A percentile compares a stretch with the other conserved stretches of the same genome.
Conservation (phyloP, 1,139 yeast species). For the Pneumocystis murina region DNA sequence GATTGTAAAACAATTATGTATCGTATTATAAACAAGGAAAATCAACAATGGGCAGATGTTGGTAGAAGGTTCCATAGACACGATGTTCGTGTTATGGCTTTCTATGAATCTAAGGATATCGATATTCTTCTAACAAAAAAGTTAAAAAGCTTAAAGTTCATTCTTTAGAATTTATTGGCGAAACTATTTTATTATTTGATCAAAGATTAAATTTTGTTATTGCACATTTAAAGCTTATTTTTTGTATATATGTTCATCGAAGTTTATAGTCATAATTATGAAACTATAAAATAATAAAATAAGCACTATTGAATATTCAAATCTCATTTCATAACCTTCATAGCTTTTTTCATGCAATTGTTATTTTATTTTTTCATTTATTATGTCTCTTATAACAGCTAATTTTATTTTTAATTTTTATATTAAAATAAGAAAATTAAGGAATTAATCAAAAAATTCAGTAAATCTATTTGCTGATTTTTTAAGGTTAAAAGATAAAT, state of each 20-base stretch:
- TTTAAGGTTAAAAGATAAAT: constrained; percentile 45
- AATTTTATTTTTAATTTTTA: constrained; percentile 60
- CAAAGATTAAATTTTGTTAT: constrained; percentile 36
- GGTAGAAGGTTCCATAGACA: constrained; percentile 76
- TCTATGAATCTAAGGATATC: constrained; percentile 38
- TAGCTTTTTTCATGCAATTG: constrained; percentile 48
- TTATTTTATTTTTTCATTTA: constrained; percentile 35
- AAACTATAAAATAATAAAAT: neutral
- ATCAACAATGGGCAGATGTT: constrained; percentile 63
- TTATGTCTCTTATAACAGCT: constrained; percentile 42
- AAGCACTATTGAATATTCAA: constrained; percentile 13
- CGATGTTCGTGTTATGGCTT: constrained; percentile 69
- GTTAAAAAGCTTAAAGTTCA: constrained; percentile 19
- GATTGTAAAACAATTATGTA: constrained; percentile 78
- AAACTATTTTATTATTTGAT: constrained; percentile 32
- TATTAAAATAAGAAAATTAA: constrained; percentile 28
- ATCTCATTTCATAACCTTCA: constrained; percentile 31
- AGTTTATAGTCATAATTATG: constrained; percentile 8
- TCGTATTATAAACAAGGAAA: constrained; percentile 27
- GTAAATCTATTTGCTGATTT: constrained; percentile 60
- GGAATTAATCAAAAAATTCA: constrained; percentile 73
- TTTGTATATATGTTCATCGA: constrained; percentile 29
- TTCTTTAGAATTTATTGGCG: constrained; percentile 39
- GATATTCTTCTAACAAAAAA: constrained; percentile 17
- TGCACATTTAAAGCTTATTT: constrained; percentile 49